Conservation (phyloP, 305 asterid genomes). For the Nicotiana rustica region DNA sequence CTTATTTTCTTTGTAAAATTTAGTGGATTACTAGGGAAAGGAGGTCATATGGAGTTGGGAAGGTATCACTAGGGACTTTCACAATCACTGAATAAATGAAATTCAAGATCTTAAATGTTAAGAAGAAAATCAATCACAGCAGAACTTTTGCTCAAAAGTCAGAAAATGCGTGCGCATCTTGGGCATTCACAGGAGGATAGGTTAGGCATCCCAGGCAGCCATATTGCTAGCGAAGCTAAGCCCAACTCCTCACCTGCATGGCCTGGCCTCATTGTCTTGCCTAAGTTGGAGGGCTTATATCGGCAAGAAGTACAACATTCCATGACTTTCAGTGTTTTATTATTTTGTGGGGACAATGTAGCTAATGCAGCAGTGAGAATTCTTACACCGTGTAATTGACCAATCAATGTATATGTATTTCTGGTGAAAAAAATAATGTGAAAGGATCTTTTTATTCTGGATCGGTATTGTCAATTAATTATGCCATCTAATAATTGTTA, state of each 20-base stretch:
- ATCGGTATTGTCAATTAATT: not conserved
- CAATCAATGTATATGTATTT: not conserved
- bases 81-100: not conserved
- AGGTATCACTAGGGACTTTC: not conserved
- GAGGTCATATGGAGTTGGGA: not conserved
- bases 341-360: not conserved
- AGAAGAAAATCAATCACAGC: not conserved
- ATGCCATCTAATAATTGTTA: conserved; percentile 9
- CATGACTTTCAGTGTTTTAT: not conserved
- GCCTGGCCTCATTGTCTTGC: not conserved
- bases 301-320: not conserved
- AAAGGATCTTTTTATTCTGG: not conserved
- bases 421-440: not conserved
- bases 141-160: not conserved
- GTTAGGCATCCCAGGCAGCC: not conserved
- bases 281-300: not conserved
- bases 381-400: not conserved
- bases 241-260: not conserved
- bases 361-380: not conserved
- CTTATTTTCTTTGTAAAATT: too few species aligned
- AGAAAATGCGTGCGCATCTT: not conserved
- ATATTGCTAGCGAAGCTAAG: not conserved
- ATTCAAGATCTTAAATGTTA: not conserved
- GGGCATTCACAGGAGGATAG: not conserved
- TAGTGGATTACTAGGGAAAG: not conserved